phyloP scores from a whole-genome alignment of 345 rosid species.

The Populus simonii region DNA sequence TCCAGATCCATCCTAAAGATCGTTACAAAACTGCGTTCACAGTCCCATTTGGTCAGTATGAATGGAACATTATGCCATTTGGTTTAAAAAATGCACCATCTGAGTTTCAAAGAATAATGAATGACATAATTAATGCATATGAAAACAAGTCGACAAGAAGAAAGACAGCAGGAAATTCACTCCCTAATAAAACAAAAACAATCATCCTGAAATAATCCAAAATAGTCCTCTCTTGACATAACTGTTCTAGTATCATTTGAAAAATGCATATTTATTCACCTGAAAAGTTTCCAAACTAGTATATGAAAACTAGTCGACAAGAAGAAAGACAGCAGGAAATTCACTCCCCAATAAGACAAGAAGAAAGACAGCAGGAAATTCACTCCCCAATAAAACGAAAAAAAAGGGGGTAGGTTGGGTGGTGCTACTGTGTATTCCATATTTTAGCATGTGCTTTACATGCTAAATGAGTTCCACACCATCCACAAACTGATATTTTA shows the following conservation, averaged over 20 bases:
- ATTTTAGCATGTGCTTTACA: background rate
- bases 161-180: too few species aligned
- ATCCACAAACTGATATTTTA: background rate
- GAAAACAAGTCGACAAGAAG: too few species aligned
- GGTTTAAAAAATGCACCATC: background rate
- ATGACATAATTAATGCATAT: background rate
- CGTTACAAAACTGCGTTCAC: too few species aligned
- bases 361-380: background rate
- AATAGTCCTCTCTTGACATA: too few species aligned
- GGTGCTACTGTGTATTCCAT: background rate
- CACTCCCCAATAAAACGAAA: background rate
- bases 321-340: background rate
- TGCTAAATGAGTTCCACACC: background rate
- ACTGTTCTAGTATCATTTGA: too few species aligned
- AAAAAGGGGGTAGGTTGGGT: background rate
- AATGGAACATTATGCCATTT: too few species aligned
- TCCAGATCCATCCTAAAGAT: too few species aligned
- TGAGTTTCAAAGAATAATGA: background rate
- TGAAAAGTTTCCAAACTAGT: background rate
- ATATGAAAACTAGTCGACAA: background rate
- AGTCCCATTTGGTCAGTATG: too few species aligned
- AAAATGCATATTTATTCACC: too few species aligned
- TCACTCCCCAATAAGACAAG: too few species aligned
- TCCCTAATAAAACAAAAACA: too few species aligned
- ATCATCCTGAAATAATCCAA: too few species aligned